These are phyloP conservation scores for Flaveria bidentis DNA, from an alignment of 129 eudicot species.

Conservation along the genomic window DNA sequence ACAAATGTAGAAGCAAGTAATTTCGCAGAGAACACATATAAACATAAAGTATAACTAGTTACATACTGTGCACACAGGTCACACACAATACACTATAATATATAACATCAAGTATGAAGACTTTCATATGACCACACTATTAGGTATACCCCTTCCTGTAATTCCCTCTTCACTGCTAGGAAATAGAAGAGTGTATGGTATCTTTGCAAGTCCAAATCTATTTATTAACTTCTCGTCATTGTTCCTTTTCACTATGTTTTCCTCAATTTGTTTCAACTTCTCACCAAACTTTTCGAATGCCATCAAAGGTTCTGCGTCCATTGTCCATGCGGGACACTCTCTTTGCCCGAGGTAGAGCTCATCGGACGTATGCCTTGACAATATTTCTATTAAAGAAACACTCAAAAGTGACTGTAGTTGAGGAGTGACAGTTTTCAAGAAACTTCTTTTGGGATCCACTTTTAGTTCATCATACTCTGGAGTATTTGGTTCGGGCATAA, in stretches of 20 bases:
- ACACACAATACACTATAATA: background rate
- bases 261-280: constrained; percentile 41
- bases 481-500: constrained; percentile 50
- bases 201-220: constrained; percentile 40
- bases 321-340: constrained; percentile 53
- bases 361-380: constrained; percentile 54
- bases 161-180: constrained; percentile 48
- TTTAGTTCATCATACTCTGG: constrained; percentile 46
- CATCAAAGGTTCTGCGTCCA: constrained; percentile 38
- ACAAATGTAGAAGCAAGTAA: no score
- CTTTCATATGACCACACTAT: constrained; percentile 44
- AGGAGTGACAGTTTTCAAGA: constrained; percentile 42
- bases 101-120: background rate
- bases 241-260: constrained; percentile 29
- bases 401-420: constrained; percentile 45
- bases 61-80: no score
- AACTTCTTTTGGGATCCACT: constrained; percentile 32
- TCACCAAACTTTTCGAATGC: constrained; percentile 50
- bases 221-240: constrained; percentile 41
- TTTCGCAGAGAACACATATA: no score
- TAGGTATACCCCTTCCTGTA: constrained; percentile 62
- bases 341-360: constrained; percentile 56
- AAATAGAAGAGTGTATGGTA: constrained; percentile 48
- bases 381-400: constrained; percentile 42
- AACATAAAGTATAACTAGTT: no score